Evolutionary conservation across 2,329 filamentous ascomycete species (phyloP), one percentile per base, ranked within the genome.

Genomic region (Dothideomycetes sp.): DNA sequence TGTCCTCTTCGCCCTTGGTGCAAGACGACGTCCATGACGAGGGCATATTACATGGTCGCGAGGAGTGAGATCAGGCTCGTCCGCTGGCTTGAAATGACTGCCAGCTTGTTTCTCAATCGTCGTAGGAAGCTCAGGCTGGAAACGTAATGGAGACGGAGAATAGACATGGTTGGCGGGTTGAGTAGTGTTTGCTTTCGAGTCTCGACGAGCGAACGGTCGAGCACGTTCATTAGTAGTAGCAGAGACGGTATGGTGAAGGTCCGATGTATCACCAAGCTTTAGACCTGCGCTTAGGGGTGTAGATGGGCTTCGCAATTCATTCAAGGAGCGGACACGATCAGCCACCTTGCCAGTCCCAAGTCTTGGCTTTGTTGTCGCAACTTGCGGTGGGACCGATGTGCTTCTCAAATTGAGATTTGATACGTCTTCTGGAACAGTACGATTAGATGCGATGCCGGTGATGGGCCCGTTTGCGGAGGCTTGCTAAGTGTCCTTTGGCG

Each of bases 1-100:
- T 41, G 47, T 38, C 46, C n/a, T n/a, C 31, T 22, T 19, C 18
- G 42, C 30, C 10, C 31, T 37, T 19, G 34, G 14, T n/a, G 34
- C 10, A 38, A 47, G 47, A 34, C 47, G 52, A 2, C 56, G 47
- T 16, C 55, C 53, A 46, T 59, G 56, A 10, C 56, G 48, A 17
- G 51, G 45, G 40, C 55, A 58, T 14, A 47, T 46, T 16, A 17
- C 33, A 22, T 33, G 40, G 12, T 19, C 31, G 22, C 15, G 24
- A 29, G 27, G 17, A 18, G 22, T 31, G 33, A 16, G 9, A 17
- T 11, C 29, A 29, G 15, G n/a, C n/a, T n/a, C n/a, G n/a, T n/a
- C n/a, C n/a, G n/a, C n/a, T n/a, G n/a, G n/a, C n/a, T n/a, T n/a
- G n/a, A n/a, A n/a, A n/a, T n/a, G n/a, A n/a, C n/a, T n/a, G n/a